A percentile compares a stretch with the other conserved stretches of the same genome.
Conservation (phyloP, 2,329 filamentous ascomycete genomes). For the Dactylellina parvicollis region DNA sequence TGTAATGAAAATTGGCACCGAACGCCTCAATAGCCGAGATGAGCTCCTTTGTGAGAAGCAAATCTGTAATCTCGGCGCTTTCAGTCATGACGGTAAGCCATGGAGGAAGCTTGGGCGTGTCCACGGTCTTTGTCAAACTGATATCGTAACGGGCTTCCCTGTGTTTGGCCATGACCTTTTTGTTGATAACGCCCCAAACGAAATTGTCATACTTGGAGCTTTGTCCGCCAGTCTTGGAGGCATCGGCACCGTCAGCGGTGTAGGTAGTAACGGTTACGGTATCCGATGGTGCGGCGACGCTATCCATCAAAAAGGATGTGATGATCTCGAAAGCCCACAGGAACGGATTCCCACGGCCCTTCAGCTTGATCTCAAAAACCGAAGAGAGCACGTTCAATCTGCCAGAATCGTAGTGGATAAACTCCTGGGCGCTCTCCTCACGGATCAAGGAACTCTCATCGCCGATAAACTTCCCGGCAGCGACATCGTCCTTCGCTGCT, state of each 20-base stretch:
- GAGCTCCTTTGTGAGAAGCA: slow-evolving; percentile 86
- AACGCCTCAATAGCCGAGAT: slow-evolving; percentile 73
- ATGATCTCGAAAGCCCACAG: slow-evolving; percentile 73
- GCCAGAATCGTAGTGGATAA: slow-evolving; percentile 85
- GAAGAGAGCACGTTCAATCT: slow-evolving; percentile 91
- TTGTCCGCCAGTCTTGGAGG: slow-evolving; percentile 68
- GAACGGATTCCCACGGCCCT: slow-evolving; percentile 87
- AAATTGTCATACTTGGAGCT: slow-evolving; percentile 83
- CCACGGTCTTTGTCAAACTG: slow-evolving; percentile 91
- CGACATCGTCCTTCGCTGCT: slow-evolving; percentile 63
- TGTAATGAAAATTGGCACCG: slow-evolving; percentile 80
- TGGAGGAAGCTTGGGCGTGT: slow-evolving; percentile 84
- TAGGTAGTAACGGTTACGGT: slow-evolving; percentile 80
- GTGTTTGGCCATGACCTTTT: slow-evolving; percentile 87
- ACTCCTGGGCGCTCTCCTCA: slow-evolving; percentile 89
- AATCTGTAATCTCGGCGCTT: slow-evolving; percentile 91
- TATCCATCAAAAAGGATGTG: slow-evolving; percentile 82
- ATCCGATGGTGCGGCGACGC: slow-evolving; percentile 75
- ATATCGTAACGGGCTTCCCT: slow-evolving; percentile 94
- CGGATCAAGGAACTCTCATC: slow-evolving; percentile 35
- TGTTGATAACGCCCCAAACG: slow-evolving; percentile 95
- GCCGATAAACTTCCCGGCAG: slow-evolving; percentile 47
- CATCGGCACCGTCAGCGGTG: slow-evolving; percentile 91
- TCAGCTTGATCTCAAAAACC: slow-evolving; percentile 82
- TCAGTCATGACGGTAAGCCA: slow-evolving; percentile 98